phyloP scores from a whole-genome alignment of 305 asterid genomes.

The Andrographis paniculata region DNA sequence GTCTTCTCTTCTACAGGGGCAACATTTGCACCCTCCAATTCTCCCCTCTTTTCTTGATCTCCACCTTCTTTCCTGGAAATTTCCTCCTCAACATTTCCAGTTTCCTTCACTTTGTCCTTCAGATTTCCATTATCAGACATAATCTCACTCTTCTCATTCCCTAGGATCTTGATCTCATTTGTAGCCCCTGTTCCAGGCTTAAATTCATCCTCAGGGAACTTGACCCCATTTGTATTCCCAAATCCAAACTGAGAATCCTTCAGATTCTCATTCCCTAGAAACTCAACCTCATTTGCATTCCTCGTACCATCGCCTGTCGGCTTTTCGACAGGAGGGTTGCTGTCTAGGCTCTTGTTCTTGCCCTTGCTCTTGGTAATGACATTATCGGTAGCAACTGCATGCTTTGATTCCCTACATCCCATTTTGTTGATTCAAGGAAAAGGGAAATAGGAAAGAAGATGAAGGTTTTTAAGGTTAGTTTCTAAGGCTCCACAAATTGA shows the following conservation, averaged over 20 bases:
- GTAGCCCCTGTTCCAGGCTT: background rate
- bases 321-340: conserved; percentile 9
- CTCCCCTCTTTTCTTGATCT: no score
- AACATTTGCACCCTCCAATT: conserved; percentile 4
- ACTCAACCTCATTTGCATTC: background rate
- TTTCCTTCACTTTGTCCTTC: no score
- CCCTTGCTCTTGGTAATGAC: conserved; percentile 36
- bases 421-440: conserved; percentile 9
- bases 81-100: no score
- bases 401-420: conserved; percentile 91
- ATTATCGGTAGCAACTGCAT: conserved; percentile 51
- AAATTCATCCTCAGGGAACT: background rate
- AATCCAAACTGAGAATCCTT: background rate
- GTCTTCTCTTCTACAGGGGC: conserved; percentile 17
- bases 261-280: background rate
- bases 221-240: background rate
- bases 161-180: background rate
- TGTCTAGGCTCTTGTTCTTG: conserved; percentile 22
- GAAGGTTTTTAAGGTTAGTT: no score
- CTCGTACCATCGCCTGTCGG: background rate
- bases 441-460: conserved; percentile 2
- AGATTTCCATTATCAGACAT: no score
- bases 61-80: no score
- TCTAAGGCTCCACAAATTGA: no score
- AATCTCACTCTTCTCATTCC: background rate